Evolutionary conservation across 805 yeast species (phyloP).

Genomic region (Starmerella asiatica): DNA sequence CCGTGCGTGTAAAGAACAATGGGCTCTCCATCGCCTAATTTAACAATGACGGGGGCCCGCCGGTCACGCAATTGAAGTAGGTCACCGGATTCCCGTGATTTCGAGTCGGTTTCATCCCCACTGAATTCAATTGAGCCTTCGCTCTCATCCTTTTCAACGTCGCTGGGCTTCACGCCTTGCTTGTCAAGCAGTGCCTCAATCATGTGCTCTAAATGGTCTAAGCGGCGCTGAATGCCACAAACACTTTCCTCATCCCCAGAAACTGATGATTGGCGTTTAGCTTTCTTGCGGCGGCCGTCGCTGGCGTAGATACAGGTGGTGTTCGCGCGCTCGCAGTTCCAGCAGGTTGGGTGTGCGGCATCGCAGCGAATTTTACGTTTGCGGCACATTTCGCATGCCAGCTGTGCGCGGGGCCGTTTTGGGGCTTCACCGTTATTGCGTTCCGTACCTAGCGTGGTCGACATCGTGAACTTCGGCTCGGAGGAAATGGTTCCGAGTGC

Average conservation of each 20-base stretch:
- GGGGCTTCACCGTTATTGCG: too few species aligned
- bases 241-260: neutral
- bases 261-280: neutral
- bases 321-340: constrained; percentile 65
- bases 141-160: constrained; percentile 3
- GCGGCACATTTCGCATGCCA: constrained; percentile 81
- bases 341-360: constrained; percentile 50
- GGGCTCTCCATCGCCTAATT: constrained; percentile 11
- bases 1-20: constrained; percentile 15
- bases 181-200: constrained; percentile 16
- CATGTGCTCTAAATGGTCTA: constrained; percentile 23
- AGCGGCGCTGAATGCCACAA: constrained; percentile 15
- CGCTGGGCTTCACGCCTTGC: constrained; percentile 1
- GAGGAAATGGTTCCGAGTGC: too few species aligned
- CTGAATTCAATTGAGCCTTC: neutral
- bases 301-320: constrained; percentile 45
- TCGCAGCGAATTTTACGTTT: constrained; percentile 62
- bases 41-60: constrained; percentile 10
- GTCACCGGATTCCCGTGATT: constrained; percentile 1
- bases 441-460: constrained; percentile 3
- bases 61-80: constrained; percentile 8
- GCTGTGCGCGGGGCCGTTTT: constrained; percentile 46
- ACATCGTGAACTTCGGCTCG: neutral
- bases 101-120: neutral
- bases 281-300: constrained; percentile 12